Base-by-base conservation (phyloP, 352 stramenopile genomes). In the Phytophthora sojae region DNA sequence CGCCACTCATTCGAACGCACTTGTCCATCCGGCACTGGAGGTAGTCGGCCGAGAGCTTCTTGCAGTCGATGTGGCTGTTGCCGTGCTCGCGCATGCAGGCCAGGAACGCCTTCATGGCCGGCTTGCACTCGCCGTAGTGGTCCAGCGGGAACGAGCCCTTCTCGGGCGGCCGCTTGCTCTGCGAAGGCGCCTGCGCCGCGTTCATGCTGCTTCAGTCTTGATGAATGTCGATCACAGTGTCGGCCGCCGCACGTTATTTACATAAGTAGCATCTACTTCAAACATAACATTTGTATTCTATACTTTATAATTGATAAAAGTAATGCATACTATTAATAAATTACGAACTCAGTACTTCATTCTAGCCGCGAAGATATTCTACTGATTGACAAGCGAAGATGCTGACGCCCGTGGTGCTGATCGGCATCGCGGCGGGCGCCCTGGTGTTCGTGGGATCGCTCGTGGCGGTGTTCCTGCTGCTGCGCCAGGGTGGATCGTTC, bases 91-190 rank as follows among this genome's bases (percentile, higher is more conserved):
- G 88, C 67, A 97, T 86, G 76, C 92, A 97, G 19, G 53, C 68
- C n/a, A 97, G 75, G 68, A 97, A 97, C 15, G 83, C 71, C 86
- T 95, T 88, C 89, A 97, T 97, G 9, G 80, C 79, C 3, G 86
- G 77, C 69, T 96, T 97, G 85, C 92, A 97, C 70, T 97, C 92
- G 64, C 89, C 88, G 39, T 96, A 92, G 75, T 97, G 92, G 71
- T 97, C 92, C 51, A 97, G 79, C 30, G 92, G 92, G 80, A 97
- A 97, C 53, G 89, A 93, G 15, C 92, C 92, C 71, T 97, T 97
- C 86, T 97, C 89, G 32, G 92, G 92, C 62, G 92, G 89, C 42
- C 82, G 82, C 76, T 91, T 91, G 66, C 68, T 79, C 70, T 91
- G 83, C 75, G 83, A 76, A 32, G 88, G 88, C 8, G 88, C 88